Base-by-base conservation (phyloP, 1,284 basidiomycete genomes). In the Ganoderma meredithae region DNA sequence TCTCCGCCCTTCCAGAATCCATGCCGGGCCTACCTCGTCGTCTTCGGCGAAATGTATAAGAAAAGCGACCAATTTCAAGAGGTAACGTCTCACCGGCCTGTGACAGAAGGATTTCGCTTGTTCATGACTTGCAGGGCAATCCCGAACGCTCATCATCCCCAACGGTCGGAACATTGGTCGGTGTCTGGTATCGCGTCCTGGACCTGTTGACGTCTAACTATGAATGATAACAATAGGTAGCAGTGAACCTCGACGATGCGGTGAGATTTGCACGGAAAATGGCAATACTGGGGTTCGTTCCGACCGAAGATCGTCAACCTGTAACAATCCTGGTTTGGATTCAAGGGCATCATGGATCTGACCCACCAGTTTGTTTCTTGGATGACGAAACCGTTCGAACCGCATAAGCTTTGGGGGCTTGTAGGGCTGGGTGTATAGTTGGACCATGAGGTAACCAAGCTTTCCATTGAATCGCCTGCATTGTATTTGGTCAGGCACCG, bases 1-100 rank as follows among this genome's bases (percentile, higher is more conserved):
- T 72, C 69, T 72, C 71, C 71, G 71, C 65, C 44, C 17, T 53
- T 63, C 58, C 33, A 62, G 63, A 65, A 52, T 27, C 22, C 43
- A 40, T 2, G 49, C 49, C 58, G 31, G 19, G n/a, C 40, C n/a
- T 39, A 27, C 40, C 40, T 41, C 52, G 40, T 41, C 60, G n/a
- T 19, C 36, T 58, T 22, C 53, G 41, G 41, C 17, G 39, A 13
- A 31, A 53, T n/a, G 25, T 31, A 25, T 27, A 25, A 63, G 19
- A 40, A 25, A 44, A 27, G 25, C n/a, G 33, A 7, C 6, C 49
- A n/a, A 4, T 17, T 36, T 39, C 36, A n/a, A 55, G 52, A 44
- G 63, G 36, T 31, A 39, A 47, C 36, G 44, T 22, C 63, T 55
- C 9, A 63, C 68, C 55, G n/a, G 62, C 62, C 58, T 41, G 39